Base-by-base conservation (phyloP, 371 early-diverging fungal genomes). In the Saksenaea vasiformis region DNA sequence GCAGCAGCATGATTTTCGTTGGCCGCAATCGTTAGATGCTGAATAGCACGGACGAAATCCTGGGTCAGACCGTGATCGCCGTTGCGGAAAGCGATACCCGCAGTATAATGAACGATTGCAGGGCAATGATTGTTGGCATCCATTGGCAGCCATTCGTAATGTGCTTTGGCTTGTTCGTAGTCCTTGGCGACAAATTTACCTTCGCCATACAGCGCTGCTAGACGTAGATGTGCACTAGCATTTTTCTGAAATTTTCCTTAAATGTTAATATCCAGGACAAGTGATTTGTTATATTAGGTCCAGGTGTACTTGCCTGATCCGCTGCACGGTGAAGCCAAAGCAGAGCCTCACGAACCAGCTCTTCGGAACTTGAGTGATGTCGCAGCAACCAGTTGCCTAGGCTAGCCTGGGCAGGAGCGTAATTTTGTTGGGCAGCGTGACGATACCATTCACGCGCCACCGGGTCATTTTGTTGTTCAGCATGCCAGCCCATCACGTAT, bases 11-110 rank as follows among this genome's bases (percentile, higher is more conserved):
- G 62, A 1, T 71, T 75, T 22, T 47, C 36, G 19, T 72, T 61
- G 8, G 77, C 68, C 1, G 72, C 57, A 37, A 58, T 60, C 0
- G 26, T 38, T 10, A 72, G 67, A 58, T 71, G 77, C 24, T 59
- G 53, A 5, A 73, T 10, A 0, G 79, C 79, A 11, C 54, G 60
- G 39, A 26, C 53, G 15, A 19, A 31, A 43, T 63, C 65, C 37
- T 53, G 66, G 35, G 24, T 17, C 9, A 67, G 36, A 13, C 72
- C 68, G 19, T 56, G 31, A 26, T 66, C 66, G 34, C 58, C 58
- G 28, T 62, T 57, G 15, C 68, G 61, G 28, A 73, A 74, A 38
- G 44, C 64, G 17, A 66, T 54, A 19, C 71, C 79, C 10, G 75
- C 61, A 31, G 67, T 27, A 37, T 69, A 71, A 39, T 78, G 75